Evolutionary conservation across 225 moss, liverwort and hornwort genomes (phyloP), one percentile per base, ranked within the genome.

Genomic region (Pseudoscleropodium purum): DNA sequence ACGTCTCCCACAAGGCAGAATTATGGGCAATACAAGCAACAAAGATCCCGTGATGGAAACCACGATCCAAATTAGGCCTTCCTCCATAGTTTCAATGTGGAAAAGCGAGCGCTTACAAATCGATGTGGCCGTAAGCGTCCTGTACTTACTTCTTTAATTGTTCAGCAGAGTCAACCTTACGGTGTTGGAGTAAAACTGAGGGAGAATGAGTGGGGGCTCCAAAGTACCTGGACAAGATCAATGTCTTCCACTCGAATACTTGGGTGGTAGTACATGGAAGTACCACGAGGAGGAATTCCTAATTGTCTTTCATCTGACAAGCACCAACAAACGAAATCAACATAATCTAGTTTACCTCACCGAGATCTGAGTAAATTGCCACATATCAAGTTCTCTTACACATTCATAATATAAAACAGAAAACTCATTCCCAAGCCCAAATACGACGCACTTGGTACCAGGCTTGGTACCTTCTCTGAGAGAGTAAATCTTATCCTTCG

Each of bases 241-340:
- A 95, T 91, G 41, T 95, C 95, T 90, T 94, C 85, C 36, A 19
- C n/a, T 79, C 81, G 93, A 31, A 96, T 88, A 87, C 92, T 92
- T 67, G 90, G 87, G 47, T 94, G 93, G 83, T 96, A 95, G 87
- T 96, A 96, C 82, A 94, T 93, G 30, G 95, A 92, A 54, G 34
- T 63, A 81, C 96, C 95, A 64, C 39, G 37, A 34, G 96, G 96
- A 88, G 89, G 93, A 90, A 96, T 88, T 41, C 95, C 95, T 49
- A 96, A 84, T 57, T 88, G 89, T 82, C 94, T 93, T 87, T 94
- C 95, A 27, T 88, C 96, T 96, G 87, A 77, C 81, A 68, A 79
- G 63, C n/a, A 76, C 63, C 45, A 68, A 78, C 75, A 82, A 45
- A 82, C 29, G 8, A 83, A 66, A 81, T 84, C 30, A 75, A 39